Base-by-base conservation (phyloP, 2,329 filamentous ascomycete species). In the Leptographium flavum region DNA sequence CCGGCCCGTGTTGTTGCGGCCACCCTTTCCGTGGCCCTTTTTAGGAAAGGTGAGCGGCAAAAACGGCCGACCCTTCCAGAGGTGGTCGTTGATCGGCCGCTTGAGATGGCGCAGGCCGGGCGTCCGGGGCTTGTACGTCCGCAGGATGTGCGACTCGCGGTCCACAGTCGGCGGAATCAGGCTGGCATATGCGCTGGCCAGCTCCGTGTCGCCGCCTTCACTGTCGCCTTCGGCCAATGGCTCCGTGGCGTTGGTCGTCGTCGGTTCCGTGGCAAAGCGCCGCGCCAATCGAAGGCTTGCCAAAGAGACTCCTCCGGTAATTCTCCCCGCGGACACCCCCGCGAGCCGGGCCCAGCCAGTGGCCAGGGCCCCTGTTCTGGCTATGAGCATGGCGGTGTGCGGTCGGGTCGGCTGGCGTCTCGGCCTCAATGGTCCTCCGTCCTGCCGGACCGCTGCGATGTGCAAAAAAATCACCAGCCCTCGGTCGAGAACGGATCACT, bases 81-180 rank as follows among this genome's bases (percentile, higher is more conserved):
- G 69, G 63, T 98, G 92, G 57, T 95, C 87, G 64, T 96, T 96
- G 64, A 95, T 81, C 14, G 92, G 87, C 37, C 92, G 78, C 62
- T 82, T 83, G 53, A 98, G 70, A 74, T 98, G 92, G 57, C 92
- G 81, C 48, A 94, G 64, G 73, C 92, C 92, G 13, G 90, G 90
- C 1, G 92, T 95, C 56, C 87, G 80, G 31, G 92, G 92, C 62
- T 85, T 96, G 64, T 95, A 98, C 45, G 84, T 92, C 56, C 86
- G 80, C 62, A 96, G 61, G 38, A 71, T 65, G 15, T 67, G 63
- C 15, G 66, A 59, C 35, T 67, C 56, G 36, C 60, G 58, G 19
- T 60, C 54, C 47, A 32, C 10, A 1, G 17, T 33, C 6, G 43
- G 38, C 6, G 35, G n/a, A 7, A 22, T 35, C 6, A 41, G 31